These are phyloP conservation scores for Eucalyptus regnans DNA, from an alignment of 345 rosid species.

Conservation along the genomic window DNA sequence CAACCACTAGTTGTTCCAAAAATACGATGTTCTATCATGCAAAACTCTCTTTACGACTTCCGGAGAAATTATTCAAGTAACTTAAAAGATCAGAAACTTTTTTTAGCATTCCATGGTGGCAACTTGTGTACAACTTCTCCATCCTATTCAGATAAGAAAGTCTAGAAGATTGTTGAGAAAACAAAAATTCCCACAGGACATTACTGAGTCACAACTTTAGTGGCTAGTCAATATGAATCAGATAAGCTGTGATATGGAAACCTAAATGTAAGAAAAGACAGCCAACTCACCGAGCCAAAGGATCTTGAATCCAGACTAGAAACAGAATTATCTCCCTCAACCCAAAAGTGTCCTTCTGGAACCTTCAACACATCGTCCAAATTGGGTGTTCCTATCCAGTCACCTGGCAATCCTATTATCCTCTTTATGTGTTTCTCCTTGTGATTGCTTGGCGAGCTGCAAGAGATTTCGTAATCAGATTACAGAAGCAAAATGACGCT, in stretches of 20 bases:
- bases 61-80: not conserved
- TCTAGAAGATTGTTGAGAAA: not conserved
- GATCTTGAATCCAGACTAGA: slow-evolving; percentile 70
- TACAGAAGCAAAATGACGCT: not conserved
- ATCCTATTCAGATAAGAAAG: not conserved
- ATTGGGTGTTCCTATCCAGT: slow-evolving; percentile 51
- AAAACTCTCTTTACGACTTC: not conserved
- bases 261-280: not conserved
- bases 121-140: not conserved
- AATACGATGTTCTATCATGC: not conserved
- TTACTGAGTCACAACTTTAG: not conserved
- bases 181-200: not conserved
- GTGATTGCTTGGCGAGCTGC: slow-evolving; percentile 63
- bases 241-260: not conserved
- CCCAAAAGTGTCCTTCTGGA: slow-evolving; percentile 92
- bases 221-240: not conserved
- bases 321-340: slow-evolving; percentile 72
- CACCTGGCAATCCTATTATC: slow-evolving; percentile 85
- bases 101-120: not conserved
- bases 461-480: not conserved
- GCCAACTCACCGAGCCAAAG: slow-evolving; percentile 75
- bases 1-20: not conserved
- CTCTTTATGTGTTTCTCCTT: slow-evolving; percentile 74
- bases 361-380: slow-evolving; percentile 45
- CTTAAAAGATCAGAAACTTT: not conserved